Base-by-base conservation (phyloP, 331 rosid genomes). In the Rosa hybrid region DNA sequence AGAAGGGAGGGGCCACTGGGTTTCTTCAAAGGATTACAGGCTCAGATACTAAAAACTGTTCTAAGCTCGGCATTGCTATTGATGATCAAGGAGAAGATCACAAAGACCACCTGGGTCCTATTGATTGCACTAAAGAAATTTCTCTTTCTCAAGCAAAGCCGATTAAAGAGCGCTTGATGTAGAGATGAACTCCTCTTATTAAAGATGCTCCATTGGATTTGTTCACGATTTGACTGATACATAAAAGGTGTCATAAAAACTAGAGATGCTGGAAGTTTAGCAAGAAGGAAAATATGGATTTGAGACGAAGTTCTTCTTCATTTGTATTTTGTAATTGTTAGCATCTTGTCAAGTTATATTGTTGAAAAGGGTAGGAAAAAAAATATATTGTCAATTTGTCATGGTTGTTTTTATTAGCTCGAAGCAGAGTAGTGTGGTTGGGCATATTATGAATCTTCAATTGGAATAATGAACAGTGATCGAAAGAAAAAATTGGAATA, bases 51-150 rank as follows among this genome's bases (percentile, higher is more conserved):
- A 78, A 95, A 95, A 89, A 95, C 99, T 45, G 98, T 95, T 78
- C 84, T 95, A 46, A 93, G 99, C 82, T 86, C 99, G 30, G 97
- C 99, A 12, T 81, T 95, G 84, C 96, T 89, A 78, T 76, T 95
- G 84, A 90, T 93, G 98, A 92, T 95, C 72, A 95, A 95, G 83
- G 99, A 95, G 80, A 93, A 95, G 88, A 92, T 93, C 80, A 79
- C 98, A 11, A 93, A 87, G 89, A 85, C 87, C 30, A 86, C 97
- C 20, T 90, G 99, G 99, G 75, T 91, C 81, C 72, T 90, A 73
- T 81, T 93, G 83, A 88, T 91, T 78, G 87, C 92, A 42, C 80
- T 93, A 17, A 86, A 81, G 86, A 91, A 82, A 81, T 93, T 76
- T 82, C 75, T 91, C 49, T 84, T 87, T 78, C 78, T 76, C 62